Conservation (phyloP, 1,139 yeast genomes). For the Nematodospora anomalae region DNA sequence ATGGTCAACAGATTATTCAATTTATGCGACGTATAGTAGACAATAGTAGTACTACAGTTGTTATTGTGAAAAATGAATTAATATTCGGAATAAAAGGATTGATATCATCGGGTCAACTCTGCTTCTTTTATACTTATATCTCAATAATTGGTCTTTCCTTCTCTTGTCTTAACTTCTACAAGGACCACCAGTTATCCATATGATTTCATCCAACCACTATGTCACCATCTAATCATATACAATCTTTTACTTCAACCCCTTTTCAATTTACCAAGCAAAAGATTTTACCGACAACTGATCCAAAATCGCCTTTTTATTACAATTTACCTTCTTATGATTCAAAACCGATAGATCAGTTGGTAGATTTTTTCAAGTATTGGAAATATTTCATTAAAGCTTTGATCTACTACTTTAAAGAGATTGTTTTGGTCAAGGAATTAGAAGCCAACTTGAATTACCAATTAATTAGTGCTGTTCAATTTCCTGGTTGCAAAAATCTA, state of each 20-base stretch:
- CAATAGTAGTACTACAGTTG: not conserved
- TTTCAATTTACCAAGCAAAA: constrained; percentile 28
- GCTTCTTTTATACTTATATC: not conserved
- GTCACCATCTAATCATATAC: not conserved
- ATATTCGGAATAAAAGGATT: constrained; percentile 1
- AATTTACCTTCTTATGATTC: constrained; percentile 42
- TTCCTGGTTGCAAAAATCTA: constrained; percentile 48
- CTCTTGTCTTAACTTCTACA: too few relatives aligned
- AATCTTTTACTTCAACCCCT: not conserved
- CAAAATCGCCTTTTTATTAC: constrained; percentile 39
- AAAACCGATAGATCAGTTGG: constrained; percentile 50
- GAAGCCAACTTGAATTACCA: constrained; percentile 65
- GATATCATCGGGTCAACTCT: not conserved
- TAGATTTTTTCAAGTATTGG: constrained; percentile 67
- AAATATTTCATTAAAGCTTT: constrained; percentile 65
- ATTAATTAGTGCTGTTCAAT: constrained; percentile 58
- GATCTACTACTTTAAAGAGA: constrained; percentile 60
- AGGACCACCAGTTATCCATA: too few relatives aligned
- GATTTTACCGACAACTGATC: constrained; percentile 37
- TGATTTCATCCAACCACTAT: too few relatives aligned
- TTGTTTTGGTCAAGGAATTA: constrained; percentile 65
- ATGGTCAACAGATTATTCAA: too few relatives aligned
- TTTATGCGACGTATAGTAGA: too few relatives aligned
- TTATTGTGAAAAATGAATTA: too few relatives aligned
- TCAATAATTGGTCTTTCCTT: not conserved